Evolutionary conservation across 2,329 filamentous ascomycete genomes (phyloP).

Genomic region (Cordyceps farinosa): DNA sequence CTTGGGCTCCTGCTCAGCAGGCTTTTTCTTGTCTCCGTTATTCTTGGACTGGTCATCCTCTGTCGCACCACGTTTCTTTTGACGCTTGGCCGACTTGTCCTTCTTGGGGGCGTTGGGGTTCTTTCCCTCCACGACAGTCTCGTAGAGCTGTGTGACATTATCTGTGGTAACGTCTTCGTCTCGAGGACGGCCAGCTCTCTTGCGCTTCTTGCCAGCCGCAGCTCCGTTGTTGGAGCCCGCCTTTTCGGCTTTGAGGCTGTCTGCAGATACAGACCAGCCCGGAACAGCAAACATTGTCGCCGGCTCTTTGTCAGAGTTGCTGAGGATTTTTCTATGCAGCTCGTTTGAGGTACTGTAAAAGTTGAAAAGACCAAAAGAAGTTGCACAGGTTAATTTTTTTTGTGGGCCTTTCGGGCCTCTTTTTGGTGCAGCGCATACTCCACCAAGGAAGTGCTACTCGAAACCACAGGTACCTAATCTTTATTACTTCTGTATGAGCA

Average conservation of each 20-base stretch:
- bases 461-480: too few species aligned
- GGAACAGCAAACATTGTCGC: slow-evolving; percentile 81
- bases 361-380: slow-evolving; percentile 6
- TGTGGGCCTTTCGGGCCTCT: slow-evolving; percentile 15
- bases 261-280: slow-evolving; percentile 81
- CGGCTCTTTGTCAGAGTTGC: not conserved
- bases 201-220: slow-evolving; percentile 57
- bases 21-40: slow-evolving; percentile 20
- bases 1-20: slow-evolving; percentile 23
- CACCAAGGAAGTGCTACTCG: not conserved
- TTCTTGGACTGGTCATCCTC: slow-evolving; percentile 19
- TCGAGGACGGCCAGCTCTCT: slow-evolving; percentile 34
- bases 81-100: slow-evolving; percentile 32
- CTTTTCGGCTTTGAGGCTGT: slow-evolving; percentile 67
- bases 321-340: not conserved
- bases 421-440: not conserved
- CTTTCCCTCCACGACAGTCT: slow-evolving; percentile 71
- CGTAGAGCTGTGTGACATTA: slow-evolving; percentile 77
- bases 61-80: slow-evolving; percentile 26
- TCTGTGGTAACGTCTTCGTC: slow-evolving; percentile 54
- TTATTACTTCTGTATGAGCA: not conserved
- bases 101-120: slow-evolving; percentile 29
- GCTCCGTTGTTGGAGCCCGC: slow-evolving; percentile 32
- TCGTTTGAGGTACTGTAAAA: not conserved
- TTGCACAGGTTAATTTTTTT: slow-evolving; percentile 17